A percentile compares a stretch with the other conserved stretches of the same genome.
Evolutionary conservation across 2,329 filamentous ascomycete species (phyloP).

Genomic region (Colletotrichum lentis): DNA sequence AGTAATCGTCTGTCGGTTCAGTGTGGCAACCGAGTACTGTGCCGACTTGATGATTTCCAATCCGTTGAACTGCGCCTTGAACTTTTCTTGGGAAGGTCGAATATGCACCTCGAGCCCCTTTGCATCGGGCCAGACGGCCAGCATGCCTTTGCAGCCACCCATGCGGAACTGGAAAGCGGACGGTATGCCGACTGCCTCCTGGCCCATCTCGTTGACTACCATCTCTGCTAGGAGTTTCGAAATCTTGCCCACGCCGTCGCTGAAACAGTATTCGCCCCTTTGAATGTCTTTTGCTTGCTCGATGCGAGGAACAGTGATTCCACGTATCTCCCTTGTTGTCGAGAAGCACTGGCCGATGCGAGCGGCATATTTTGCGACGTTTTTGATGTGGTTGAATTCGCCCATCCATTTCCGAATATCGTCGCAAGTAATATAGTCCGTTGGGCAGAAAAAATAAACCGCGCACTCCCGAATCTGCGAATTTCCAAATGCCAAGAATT

Average conservation of each 20-base stretch:
- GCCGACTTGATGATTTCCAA: slow-evolving; percentile 89
- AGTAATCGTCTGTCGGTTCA: slow-evolving; percentile 90
- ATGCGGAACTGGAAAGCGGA: slow-evolving; percentile 93
- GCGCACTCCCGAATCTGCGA: slow-evolving; percentile 93
- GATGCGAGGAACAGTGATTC: slow-evolving; percentile 66
- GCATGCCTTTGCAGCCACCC: slow-evolving; percentile 89
- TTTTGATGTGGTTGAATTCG: slow-evolving; percentile 78
- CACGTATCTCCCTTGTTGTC: slow-evolving; percentile 79
- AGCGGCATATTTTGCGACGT: slow-evolving; percentile 89
- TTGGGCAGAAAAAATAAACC: slow-evolving; percentile 89
- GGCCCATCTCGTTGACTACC: slow-evolving; percentile 73
- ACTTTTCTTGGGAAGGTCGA: slow-evolving; percentile 88
- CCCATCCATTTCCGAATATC: slow-evolving; percentile 90
- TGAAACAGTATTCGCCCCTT: slow-evolving; percentile 76
- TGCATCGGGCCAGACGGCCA: slow-evolving; percentile 76
- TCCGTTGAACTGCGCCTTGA: slow-evolving; percentile 72
- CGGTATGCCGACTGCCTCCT: slow-evolving; percentile 65
- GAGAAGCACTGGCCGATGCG: slow-evolving; percentile 95
- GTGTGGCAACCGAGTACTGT: slow-evolving; percentile 75
- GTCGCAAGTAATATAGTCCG: slow-evolving; percentile 71
- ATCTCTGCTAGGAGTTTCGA: slow-evolving; percentile 78
- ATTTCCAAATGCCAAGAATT: slow-evolving; percentile 94
- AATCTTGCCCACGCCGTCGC: slow-evolving; percentile 94
- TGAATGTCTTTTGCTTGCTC: slow-evolving; percentile 75
- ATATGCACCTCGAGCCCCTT: slow-evolving; percentile 76